Evolutionary conservation across 2,329 filamentous ascomycete species (phyloP).

Genomic region (Botryotinia convoluta): DNA sequence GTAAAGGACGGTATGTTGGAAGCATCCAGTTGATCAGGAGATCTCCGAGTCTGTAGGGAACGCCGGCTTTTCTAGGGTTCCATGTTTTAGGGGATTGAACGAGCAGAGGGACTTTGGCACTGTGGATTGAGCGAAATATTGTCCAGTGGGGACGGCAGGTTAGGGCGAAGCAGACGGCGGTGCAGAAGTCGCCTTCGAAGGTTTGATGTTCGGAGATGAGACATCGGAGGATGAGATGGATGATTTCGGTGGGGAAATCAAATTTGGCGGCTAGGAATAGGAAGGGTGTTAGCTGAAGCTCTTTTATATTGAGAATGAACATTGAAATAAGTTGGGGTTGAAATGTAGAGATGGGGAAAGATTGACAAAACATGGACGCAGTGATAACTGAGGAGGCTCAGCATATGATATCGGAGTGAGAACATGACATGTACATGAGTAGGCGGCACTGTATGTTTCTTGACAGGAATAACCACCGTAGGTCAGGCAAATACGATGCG

Average conservation of each 20-base stretch:
- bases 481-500: too few species aligned
- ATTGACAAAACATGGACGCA: fast-evolving
- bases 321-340: neutral
- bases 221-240: neutral
- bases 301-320: fast-evolving
- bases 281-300: neutral
- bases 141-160: neutral
- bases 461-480: too few species aligned
- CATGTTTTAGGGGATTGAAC: neutral
- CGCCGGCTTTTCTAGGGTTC: fast-evolving
- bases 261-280: neutral
- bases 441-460: too few species aligned
- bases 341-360: too few species aligned
- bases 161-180: neutral
- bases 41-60: neutral
- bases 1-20: neutral
- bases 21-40: neutral
- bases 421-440: too few species aligned
- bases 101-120: neutral
- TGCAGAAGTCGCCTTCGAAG: neutral
- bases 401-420: too few species aligned
- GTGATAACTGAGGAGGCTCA: neutral
- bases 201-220: neutral
- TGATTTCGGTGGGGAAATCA: neutral
- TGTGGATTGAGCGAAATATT: neutral